Conservation (phyloP, 495 filamentous ascomycete species). For the Aspergillus steynii region DNA sequence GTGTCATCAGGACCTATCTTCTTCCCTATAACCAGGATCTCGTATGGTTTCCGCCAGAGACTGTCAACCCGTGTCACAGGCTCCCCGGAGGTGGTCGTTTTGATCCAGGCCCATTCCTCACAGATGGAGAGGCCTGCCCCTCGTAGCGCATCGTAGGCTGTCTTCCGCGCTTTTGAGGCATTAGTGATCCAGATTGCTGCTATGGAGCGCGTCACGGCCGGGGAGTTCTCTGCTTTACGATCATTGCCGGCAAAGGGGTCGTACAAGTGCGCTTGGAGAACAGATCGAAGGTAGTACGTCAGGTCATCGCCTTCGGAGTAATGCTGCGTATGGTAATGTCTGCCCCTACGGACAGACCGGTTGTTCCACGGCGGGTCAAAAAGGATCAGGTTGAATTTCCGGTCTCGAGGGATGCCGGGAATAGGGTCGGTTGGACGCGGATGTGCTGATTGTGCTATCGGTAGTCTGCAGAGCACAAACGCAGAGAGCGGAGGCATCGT, state of each 20-base stretch:
- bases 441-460: conserved; percentile 18
- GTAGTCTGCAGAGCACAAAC: conserved; percentile 48
- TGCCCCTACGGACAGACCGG: conserved; percentile 72
- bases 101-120: conserved; percentile 94
- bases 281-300: conserved; percentile 26
- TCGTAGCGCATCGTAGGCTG: conserved; percentile 61
- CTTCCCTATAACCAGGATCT: conserved; percentile 72
- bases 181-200: conserved; percentile 90
- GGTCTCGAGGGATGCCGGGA: conserved; percentile 23
- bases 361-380: conserved; percentile 97
- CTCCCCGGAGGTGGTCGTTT: conserved; percentile 70
- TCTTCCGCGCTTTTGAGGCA: conserved; percentile 56
- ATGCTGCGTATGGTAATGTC: conserved; percentile 60
- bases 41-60: conserved; percentile 81
- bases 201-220: conserved; percentile 16
- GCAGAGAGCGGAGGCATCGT: conserved; percentile 52
- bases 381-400: conserved; percentile 73
- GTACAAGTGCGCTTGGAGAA: conserved; percentile 32
- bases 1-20: conserved; percentile 12
- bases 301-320: conserved; percentile 35
- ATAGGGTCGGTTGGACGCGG: conserved; percentile 23
- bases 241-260: conserved; percentile 2
- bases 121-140: conserved; percentile 62
- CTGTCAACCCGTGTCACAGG: conserved; percentile 69
- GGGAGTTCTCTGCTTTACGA: conserved; percentile 13